These are phyloP conservation scores for Penicillium brevicompactum DNA, from an alignment of 2,329 filamentous ascomycete species.

Conservation along the genomic window DNA sequence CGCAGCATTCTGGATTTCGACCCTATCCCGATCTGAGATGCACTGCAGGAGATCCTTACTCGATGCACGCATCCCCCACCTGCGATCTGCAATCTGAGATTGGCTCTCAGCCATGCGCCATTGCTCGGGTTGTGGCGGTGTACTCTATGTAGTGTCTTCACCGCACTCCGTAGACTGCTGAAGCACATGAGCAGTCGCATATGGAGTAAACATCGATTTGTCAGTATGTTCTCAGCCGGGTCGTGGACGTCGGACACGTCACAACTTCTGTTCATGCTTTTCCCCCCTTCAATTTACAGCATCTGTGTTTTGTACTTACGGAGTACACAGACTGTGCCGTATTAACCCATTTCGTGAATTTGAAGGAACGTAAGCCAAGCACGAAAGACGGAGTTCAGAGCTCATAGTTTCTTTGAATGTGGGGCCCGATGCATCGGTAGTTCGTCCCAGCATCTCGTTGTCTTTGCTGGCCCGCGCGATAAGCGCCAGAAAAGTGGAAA, in stretches of 20 bases:
- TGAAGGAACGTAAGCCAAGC: too few relatives aligned
- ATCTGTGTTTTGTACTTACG: too few relatives aligned
- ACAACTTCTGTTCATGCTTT: neutral
- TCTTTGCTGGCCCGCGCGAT: slow-evolving; percentile 2
- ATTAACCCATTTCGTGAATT: too few relatives aligned
- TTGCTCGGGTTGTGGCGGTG: slow-evolving; percentile 3
- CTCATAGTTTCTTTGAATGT: neutral
- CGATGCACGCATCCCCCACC: neutral
- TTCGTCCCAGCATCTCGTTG: neutral
- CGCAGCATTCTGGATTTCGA: slow-evolving; percentile 1
- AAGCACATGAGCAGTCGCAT: neutral
- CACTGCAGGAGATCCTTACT: slow-evolving; percentile 4
- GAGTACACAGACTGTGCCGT: too few relatives aligned
- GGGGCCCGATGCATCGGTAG: neutral
- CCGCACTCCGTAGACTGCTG: neutral
- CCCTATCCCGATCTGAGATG: slow-evolving; percentile 1
- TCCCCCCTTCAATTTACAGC: too few relatives aligned
- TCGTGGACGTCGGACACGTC: neutral
- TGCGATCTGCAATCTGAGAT: slow-evolving; percentile 1
- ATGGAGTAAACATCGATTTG: neutral
- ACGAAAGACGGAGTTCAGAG: too few relatives aligned
- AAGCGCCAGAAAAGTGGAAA: slow-evolving; percentile 4
- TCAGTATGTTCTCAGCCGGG: neutral
- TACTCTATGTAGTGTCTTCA: neutral
- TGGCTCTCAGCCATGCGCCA: slow-evolving; percentile 1